Evolutionary conservation across 2,329 filamentous ascomycete genomes (phyloP).

Genomic region (Stagonosporopsis vannaccii): DNA sequence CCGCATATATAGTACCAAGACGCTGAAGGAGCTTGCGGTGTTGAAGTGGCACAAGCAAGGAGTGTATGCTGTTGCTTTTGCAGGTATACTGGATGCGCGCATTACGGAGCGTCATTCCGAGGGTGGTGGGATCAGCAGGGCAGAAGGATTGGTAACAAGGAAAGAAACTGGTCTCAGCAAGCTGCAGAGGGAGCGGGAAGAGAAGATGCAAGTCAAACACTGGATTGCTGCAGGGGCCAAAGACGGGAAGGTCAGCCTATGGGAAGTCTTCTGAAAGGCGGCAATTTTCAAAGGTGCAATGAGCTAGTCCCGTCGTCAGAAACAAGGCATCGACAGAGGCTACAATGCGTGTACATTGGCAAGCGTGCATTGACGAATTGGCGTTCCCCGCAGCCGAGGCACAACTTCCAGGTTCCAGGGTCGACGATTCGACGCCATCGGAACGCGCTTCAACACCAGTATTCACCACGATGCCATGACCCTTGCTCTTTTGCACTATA

Average conservation of each 20-base stretch:
- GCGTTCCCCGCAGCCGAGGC: slow-evolving; percentile 30
- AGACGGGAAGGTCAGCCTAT: slow-evolving; percentile 93
- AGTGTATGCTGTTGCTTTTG: slow-evolving; percentile 83
- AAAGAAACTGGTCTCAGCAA: slow-evolving; percentile 29
- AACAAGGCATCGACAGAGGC: neutral
- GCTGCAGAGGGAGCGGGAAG: slow-evolving; percentile 46
- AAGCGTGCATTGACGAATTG: slow-evolving; percentile 3
- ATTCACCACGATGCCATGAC: slow-evolving; percentile 16
- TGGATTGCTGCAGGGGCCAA: slow-evolving; percentile 93
- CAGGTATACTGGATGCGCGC: slow-evolving; percentile 45
- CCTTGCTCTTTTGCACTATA: neutral
- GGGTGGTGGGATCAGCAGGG: neutral
- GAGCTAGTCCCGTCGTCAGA: neutral
- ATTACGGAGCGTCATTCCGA: slow-evolving; percentile 1
- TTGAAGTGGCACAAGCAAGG: slow-evolving; percentile 94
- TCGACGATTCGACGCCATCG: slow-evolving; percentile 18
- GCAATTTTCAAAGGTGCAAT: neutral
- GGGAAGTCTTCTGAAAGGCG: slow-evolving; percentile 78
- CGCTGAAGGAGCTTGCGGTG: slow-evolving; percentile 86
- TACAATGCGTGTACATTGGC: neutral
- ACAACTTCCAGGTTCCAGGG: slow-evolving; percentile 15
- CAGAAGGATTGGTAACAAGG: slow-evolving; percentile 4
- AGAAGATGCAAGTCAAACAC: slow-evolving; percentile 73
- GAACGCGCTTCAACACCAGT: slow-evolving; percentile 7
- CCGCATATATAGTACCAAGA: slow-evolving; percentile 81